Conservation (phyloP, 2,329 filamentous ascomycete genomes). For the Lasiodiplodia sp. region DNA sequence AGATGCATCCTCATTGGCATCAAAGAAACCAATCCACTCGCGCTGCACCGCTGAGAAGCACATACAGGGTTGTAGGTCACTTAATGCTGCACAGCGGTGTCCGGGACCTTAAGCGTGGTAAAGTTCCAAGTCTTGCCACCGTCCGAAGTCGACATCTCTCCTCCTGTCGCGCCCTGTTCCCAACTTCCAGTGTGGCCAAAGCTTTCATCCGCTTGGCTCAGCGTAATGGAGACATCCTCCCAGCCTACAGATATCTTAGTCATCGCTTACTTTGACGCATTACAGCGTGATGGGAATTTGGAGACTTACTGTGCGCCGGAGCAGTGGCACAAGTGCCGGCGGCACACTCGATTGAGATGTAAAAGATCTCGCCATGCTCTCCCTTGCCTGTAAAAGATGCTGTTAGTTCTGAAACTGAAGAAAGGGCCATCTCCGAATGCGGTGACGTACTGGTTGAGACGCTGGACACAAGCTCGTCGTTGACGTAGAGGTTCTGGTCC, state of each 20-base stretch:
- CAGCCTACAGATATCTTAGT: constrained; percentile 31
- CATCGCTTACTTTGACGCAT: neutral
- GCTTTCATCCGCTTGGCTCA: constrained; percentile 33
- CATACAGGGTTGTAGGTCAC: neutral
- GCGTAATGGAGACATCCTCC: constrained; percentile 34
- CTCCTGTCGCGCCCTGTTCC: constrained; percentile 34
- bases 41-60: neutral
- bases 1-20: too few species aligned
- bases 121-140: constrained; percentile 36
- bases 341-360: constrained; percentile 38
- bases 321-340: constrained; percentile 33
- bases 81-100: constrained; percentile 2
- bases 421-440: neutral
- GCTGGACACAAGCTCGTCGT: constrained; percentile 36
- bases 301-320: constrained; percentile 37
- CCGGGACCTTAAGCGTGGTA: constrained; percentile 28
- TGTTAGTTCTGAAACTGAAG: constrained; percentile 19
- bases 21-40: too few species aligned
- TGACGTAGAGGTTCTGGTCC: constrained; percentile 39
- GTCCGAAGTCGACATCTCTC: constrained; percentile 35
- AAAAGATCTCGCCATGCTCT: constrained; percentile 37
- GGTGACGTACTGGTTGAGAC: constrained; percentile 36
- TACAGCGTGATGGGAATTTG: neutral
- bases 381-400: constrained; percentile 33
- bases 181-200: constrained; percentile 34